phyloP scores from a whole-genome alignment of 441 rosid genomes.

The Aquilaria agallochum region DNA sequence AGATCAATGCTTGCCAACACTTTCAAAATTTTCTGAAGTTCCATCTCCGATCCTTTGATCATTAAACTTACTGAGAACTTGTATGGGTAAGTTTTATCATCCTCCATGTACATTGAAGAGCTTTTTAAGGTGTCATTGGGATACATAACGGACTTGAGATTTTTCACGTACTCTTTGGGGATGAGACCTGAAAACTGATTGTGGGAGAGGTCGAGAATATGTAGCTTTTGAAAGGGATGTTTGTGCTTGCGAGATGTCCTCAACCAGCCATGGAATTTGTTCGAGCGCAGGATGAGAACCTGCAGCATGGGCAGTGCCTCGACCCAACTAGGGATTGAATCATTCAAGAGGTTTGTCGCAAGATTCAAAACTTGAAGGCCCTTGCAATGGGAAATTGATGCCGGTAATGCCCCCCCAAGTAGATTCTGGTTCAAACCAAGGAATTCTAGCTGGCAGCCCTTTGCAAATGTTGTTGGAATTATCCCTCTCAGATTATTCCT shows the following conservation, averaged over 20 bases:
- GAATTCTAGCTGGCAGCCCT: background rate
- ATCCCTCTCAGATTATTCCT: conserved; percentile 6
- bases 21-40: too few relatives aligned
- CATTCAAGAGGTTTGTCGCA: conserved; percentile 16
- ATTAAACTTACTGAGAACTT: too few relatives aligned
- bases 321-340: conserved; percentile 10
- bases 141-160: too few relatives aligned
- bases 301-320: background rate
- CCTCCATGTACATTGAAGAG: too few relatives aligned
- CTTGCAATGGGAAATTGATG: conserved; percentile 12
- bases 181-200: conserved; percentile 9
- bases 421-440: conserved; percentile 14
- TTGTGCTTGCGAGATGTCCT: too few relatives aligned
- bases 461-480: conserved; percentile 9
- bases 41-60: too few relatives aligned
- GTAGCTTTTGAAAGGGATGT: background rate
- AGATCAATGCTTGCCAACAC: too few relatives aligned
- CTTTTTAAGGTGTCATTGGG: too few relatives aligned
- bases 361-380: conserved; percentile 15
- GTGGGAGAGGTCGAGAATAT: conserved; percentile 13
- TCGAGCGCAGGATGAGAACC: conserved; percentile 14
- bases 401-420: conserved; percentile 16
- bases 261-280: background rate
- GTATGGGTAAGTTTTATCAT: too few relatives aligned
- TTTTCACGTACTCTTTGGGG: background rate